These are phyloP conservation scores for Clarireedia sp. DNA, from an alignment of 2,329 filamentous ascomycete genomes.

Conservation along the genomic window DNA sequence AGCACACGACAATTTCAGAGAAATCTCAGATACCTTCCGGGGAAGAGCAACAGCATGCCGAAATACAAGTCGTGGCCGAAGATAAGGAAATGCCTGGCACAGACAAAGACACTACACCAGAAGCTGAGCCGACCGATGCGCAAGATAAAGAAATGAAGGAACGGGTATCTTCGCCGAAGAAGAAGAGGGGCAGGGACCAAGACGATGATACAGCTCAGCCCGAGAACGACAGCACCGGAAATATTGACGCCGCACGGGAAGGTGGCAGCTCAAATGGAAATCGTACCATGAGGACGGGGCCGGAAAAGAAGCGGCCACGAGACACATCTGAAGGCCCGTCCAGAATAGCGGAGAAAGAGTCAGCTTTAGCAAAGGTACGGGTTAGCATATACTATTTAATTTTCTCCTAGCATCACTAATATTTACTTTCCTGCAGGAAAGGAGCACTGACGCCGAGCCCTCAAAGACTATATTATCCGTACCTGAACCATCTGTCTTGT, in stretches of 20 bases:
- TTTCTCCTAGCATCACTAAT: not conserved
- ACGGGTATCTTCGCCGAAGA: constrained; percentile 52
- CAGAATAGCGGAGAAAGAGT: constrained; percentile 21
- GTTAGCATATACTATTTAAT: not conserved
- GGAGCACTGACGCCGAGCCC: constrained; percentile 1
- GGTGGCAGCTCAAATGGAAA: constrained; percentile 32
- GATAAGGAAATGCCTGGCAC: constrained; percentile 25
- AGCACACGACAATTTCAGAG: constrained; percentile 56
- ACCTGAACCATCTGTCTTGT: constrained; percentile 7
- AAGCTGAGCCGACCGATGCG: constrained; percentile 32
- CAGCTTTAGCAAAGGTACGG: constrained; percentile 17
- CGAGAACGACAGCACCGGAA: constrained; percentile 29
- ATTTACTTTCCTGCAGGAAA: constrained; percentile 9
- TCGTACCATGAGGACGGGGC: constrained; percentile 41
- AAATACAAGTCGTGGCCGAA: constrained; percentile 26
- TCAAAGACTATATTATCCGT: constrained; percentile 4
- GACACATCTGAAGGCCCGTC: constrained; percentile 33
- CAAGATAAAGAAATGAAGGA: constrained; percentile 39
- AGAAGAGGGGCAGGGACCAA: constrained; percentile 44
- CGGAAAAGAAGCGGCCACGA: constrained; percentile 57
- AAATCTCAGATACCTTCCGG: constrained; percentile 38
- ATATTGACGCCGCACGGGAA: constrained; percentile 34
- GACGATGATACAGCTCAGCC: constrained; percentile 38
- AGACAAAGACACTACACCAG: constrained; percentile 23
- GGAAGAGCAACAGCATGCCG: constrained; percentile 37